Conservation (phyloP, 345 rosid genomes). For the Geranium rotundifolium region DNA sequence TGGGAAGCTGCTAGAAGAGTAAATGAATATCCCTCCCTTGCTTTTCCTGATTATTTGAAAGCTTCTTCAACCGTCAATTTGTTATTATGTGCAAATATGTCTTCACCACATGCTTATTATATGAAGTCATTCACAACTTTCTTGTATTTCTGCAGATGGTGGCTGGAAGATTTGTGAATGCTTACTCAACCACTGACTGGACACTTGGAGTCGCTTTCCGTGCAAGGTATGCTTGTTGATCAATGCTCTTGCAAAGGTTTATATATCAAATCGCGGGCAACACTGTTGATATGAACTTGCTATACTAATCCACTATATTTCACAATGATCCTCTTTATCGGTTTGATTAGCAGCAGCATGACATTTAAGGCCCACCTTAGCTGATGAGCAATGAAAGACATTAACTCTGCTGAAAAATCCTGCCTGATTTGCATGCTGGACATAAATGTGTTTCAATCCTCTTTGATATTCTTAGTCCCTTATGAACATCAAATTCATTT, state of each 20-base stretch:
- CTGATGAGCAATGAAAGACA: too few relatives aligned
- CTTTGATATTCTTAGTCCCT: too few relatives aligned
- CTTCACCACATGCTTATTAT: background rate
- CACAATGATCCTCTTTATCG: background rate
- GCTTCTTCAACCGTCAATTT: background rate
- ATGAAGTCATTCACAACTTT: constrained; percentile 1
- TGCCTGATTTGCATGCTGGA: too few relatives aligned
- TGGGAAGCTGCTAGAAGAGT: constrained; percentile 92
- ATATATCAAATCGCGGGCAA: background rate
- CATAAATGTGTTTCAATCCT: too few relatives aligned
- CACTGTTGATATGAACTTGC: background rate
- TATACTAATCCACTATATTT: background rate
- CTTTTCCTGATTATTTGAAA: background rate
- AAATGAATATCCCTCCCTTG: constrained; percentile 3
- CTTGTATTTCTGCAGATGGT: constrained; percentile 58
- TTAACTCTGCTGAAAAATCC: too few relatives aligned
- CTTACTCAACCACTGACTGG: constrained; percentile 85
- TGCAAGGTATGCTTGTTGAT: constrained; percentile 54
- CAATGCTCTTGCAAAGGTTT: background rate
- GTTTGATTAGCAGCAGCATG: background rate
- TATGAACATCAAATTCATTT: too few relatives aligned
- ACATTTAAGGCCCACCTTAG: background rate
- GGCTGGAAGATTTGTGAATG: constrained; percentile 90
- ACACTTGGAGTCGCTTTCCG: constrained; percentile 93
- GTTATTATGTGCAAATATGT: background rate